Evolutionary conservation across 257 asterid species (phyloP).

Genomic region (Solanum paucissectum): DNA sequence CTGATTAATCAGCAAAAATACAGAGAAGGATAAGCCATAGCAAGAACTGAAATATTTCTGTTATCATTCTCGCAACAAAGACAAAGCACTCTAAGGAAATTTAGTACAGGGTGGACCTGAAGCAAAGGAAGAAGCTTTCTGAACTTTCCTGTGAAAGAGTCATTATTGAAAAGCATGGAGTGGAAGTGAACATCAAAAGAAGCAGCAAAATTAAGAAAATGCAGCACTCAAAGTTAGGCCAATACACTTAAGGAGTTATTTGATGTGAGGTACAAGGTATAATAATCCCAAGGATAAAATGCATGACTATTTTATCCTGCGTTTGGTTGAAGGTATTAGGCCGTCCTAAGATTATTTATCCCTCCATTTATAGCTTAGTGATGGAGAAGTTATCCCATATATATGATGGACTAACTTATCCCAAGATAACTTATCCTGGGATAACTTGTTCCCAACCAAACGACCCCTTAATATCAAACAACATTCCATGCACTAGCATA

Average conservation of each 20-base stretch:
- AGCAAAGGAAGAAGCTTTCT: not conserved
- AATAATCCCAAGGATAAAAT: not conserved
- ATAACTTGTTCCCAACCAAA: not conserved
- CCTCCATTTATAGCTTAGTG: not conserved
- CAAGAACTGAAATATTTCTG: not conserved
- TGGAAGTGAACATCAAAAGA: not conserved
- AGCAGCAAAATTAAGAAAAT: not conserved
- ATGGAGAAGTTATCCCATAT: not conserved
- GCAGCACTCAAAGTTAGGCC: not conserved
- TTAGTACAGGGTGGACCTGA: not conserved
- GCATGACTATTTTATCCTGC: not conserved
- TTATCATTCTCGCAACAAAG: not conserved
- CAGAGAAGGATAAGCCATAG: not conserved
- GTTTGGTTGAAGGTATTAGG: not conserved
- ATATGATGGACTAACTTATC: no score
- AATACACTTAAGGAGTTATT: not conserved
- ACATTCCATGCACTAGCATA: not conserved
- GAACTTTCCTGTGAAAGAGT: not conserved
- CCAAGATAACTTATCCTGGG: not conserved
- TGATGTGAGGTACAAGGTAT: not conserved
- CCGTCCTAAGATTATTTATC: not conserved
- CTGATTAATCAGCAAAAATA: slow-evolving; percentile 8
- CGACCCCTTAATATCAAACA: not conserved
- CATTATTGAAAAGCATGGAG: not conserved
- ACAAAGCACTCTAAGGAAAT: not conserved